Evolutionary conservation across 108 stramenopile species (phyloP), one percentile per base, ranked within the genome.

Genomic region (Conticribra guillardii): DNA sequence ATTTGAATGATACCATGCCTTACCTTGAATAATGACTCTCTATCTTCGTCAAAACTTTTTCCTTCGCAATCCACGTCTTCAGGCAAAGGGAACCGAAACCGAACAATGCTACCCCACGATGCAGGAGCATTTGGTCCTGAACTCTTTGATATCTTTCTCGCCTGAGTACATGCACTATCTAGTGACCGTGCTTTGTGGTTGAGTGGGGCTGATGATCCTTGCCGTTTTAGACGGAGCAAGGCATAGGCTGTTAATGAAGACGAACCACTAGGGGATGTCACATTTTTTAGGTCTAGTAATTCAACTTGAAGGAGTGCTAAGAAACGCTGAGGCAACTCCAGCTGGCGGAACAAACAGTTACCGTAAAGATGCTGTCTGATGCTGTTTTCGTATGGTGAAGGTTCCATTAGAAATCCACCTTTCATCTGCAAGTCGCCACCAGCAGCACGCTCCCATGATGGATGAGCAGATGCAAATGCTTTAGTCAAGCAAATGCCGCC

Each of bases 241-340:
- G 91, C 87, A 60, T 93, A 96, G 0, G 89, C 90, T 8, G 88
- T 81, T 46, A 96, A 64, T 41, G 90, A 83, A 51, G 88, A 68
- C 18, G 91, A 89, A 23, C 92, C 92, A 48, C 89, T 90, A 8
- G 95, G 88, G 9, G 97, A 85, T 22, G 92, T 94, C n/a, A 97
- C 83, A 74, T 97, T 96, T 84, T 97, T 97, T 50, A 97, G 75
- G 65, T 96, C 97, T 1, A 96, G 83, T n/a, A 96, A 73, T 57
- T 96, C 94, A n/a, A 96, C 94, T 73, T 94, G 96, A 24, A 97
- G 71, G 46, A 97, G 74, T 30, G 93, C 94, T 41, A 95, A 59
- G 73, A 94, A 97, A 37, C 97, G 91, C 47, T 94, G 93, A 23
- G 97, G 95, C 31, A 94, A 68, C 9, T 83, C 70, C 41, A 97